Evolutionary conservation across 352 stramenopile species (phyloP), one percentile per base, ranked within the genome.

Genomic region (Phytophthora hibernalis): DNA sequence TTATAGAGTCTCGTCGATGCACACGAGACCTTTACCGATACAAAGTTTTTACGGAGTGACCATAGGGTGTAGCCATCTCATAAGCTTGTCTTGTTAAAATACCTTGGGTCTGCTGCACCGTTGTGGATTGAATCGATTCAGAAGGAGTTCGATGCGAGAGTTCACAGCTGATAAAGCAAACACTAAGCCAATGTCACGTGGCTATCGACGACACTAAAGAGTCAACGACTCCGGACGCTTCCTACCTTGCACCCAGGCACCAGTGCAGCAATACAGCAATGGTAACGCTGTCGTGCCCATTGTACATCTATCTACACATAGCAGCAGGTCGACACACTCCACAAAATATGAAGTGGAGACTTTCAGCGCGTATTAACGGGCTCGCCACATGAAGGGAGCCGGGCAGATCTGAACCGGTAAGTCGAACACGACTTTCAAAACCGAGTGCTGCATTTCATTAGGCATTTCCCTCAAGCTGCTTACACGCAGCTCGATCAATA

Each of bases 51-150:
- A 22, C 42, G n/a, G n/a, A n/a, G 28, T 40, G 28, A 22, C 54
- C 44, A 61, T 67, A 67, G 59, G 21, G 49, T 61, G 40, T 67
- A 67, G 59, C 59, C 49, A 67, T 67, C 40, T 60, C 49, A 43
- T 59, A 6, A 43, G 30, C 24, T 16, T 22, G n/a, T 5, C 20
- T 18, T 44, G 24, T 45, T 24, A 38, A 8, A 11, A n/a, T n/a
- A n/a, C n/a, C n/a, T n/a, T n/a, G n/a, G n/a, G n/a, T n/a, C n/a
- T n/a, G n/a, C 15, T 35, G 26, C 8, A 42, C 35, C 35, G 35
- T 42, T 5, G 35, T 42, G 28, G 28, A 33, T 42, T 42, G 35
- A 16, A 18, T 42, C 11, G 35, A 33, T 7, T 33, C 28, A 33
- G 28, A 13, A 8, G 35, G 2, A 42, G 12, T 12, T 42, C 16